Base-by-base conservation (phyloP, 1,284 basidiomycete genomes). In the Trametes sp. region DNA sequence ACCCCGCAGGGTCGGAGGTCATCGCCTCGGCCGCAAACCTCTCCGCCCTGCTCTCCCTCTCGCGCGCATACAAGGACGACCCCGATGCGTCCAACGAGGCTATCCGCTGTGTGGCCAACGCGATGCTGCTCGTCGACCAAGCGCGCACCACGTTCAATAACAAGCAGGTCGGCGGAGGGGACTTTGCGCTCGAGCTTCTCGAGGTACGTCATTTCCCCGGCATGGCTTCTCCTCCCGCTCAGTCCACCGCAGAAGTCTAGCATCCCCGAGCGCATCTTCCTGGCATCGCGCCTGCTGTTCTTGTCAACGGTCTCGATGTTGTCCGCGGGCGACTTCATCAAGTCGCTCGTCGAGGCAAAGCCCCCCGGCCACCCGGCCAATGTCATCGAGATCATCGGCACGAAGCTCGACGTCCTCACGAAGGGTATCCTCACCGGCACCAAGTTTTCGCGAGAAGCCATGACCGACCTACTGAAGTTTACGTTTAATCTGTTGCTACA, bases 381-480 rank as follows among this genome's bases (percentile, higher is more conserved):
- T 24, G 80, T 89, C 44, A 76, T 88, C 41, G 88, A 90, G 35
- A 82, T 89, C 55, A 81, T 93, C 26, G 79, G 75, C 14, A 62
- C 75, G 16, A 89, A 90, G 69, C 80, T 86, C 48, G 90, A 87
- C 68, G 71, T 78, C n/a, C 75, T 84, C 42, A 76, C 78, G 9
- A 75, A 72, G 38, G 77, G 75, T 48, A 78, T 90, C 55, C 77
- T 85, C 29, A 73, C 77, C 23, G 83, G 83, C 48, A 74, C 81
- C 13, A 82, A 82, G 63, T 85, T 87, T 77, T 81, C 85, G 11
- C 82, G 82, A 61, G 91, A 94, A 63, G 90, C 91, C 4, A 84
- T 88, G 82, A 84, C 84, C 2, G 92, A 94, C 74, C 72, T 92
- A 42, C 82, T 94, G 60, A 94, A 94, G 71, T 81, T 93, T 55